Evolutionary conservation across 106 monocot species (phyloP), one percentile per base, ranked within the genome.

Genomic region (Xerophyta viscosa): DNA sequence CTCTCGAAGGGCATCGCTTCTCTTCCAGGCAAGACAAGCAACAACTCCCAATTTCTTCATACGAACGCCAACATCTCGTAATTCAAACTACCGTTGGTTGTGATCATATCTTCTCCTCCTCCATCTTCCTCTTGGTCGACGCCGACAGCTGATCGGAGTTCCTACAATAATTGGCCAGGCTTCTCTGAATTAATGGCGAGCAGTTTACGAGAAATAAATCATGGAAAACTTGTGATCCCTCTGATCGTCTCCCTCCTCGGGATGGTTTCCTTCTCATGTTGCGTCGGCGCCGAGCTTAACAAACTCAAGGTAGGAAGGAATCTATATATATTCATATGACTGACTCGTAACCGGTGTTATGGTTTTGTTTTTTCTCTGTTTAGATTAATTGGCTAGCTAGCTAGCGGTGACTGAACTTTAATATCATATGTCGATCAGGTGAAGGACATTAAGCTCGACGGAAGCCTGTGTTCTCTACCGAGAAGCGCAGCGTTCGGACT

Each of bases 381-480:
- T 12, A 23, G 2, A 15, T 15, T 11, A 24, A 20, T 30, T 24
- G n/a, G 2, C 37, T 25, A 21, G 31, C 9, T 24, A 8, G 13
- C 1, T 25, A 0, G 14, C n/a, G 17, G 36, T 42, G 45, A 3
- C 7, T 14, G 50, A 13, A 2, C 21, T 20, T 27, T 15, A 3
- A 2, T 10, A 39, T 39, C 15, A 12, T 12, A 7, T 33, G 37
- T 2, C 37, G 22, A n/a, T n/a, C 20, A 76, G 70, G 66, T n/a
- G 0, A 63, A 69, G 26, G 88, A 88, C 36, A 47, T 88, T 66
- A 77, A 65, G 24, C 0, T 88, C 42, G 88, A 94, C 22, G 88
- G 88, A 9, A 94, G 58, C 46, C 66, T 81, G 23, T 94, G 93
- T 65, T 78, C 80, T 6, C 46, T 94, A 21, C 88, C 74, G 2